These are phyloP conservation scores for Euptelea pleiosperma DNA, from an alignment of 164 flowering plant species.

Conservation along the genomic window DNA sequence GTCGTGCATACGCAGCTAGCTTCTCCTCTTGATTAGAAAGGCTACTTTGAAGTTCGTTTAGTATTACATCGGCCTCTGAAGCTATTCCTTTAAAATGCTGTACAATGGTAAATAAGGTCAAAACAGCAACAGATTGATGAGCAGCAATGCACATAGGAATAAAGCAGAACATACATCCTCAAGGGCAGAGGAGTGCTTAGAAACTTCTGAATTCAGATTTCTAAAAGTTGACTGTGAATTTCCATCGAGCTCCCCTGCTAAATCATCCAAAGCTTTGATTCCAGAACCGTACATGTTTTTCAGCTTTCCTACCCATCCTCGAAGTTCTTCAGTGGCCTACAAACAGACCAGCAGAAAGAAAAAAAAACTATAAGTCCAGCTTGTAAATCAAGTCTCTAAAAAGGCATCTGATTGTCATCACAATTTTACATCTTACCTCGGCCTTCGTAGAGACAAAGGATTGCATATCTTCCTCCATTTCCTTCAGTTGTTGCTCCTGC, in stretches of 20 bases:
- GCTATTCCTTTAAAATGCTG: slow-evolving; percentile 73
- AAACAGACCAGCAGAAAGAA: slow-evolving; percentile 10
- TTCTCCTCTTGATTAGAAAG: slow-evolving; percentile 62
- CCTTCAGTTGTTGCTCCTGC: slow-evolving; percentile 86
- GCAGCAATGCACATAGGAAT: too few relatives aligned
- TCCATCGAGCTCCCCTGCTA: slow-evolving; percentile 63
- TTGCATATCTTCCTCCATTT: slow-evolving; percentile 94
- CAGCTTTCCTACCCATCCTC: slow-evolving; percentile 47
- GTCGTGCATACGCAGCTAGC: slow-evolving; percentile 53
- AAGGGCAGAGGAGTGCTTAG: slow-evolving; percentile 60
- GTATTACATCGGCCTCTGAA: slow-evolving; percentile 64
- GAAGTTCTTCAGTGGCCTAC: slow-evolving; percentile 91
- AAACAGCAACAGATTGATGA: background rate
- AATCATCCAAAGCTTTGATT: slow-evolving; percentile 60
- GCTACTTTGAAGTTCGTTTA: slow-evolving; percentile 66
- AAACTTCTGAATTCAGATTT: slow-evolving; percentile 64
- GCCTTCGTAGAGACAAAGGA: slow-evolving; percentile 80
- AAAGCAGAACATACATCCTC: slow-evolving; percentile 48
- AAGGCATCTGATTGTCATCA: background rate
- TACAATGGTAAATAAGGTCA: slow-evolving; percentile 16
- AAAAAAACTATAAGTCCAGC: slow-evolving; percentile 34
- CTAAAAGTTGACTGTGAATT: slow-evolving; percentile 62
- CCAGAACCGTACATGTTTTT: slow-evolving; percentile 68
- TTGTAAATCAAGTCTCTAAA: background rate
- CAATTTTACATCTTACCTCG: slow-evolving; percentile 41